Base-by-base conservation (phyloP, 2,329 filamentous ascomycete genomes). In the Tolypocladium endophyticum region DNA sequence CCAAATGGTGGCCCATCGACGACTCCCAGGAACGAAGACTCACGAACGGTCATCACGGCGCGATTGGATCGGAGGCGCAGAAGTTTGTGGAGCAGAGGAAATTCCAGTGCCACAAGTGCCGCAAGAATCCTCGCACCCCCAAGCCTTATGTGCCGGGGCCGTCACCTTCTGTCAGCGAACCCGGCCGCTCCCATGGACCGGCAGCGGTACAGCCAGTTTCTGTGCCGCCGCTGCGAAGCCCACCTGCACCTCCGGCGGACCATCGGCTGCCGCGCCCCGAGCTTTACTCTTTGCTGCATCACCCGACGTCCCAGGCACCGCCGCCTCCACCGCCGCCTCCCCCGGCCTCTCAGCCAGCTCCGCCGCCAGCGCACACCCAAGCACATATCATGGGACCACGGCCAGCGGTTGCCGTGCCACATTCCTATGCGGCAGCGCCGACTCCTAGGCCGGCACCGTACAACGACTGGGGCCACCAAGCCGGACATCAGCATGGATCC, bases 81-180 rank as follows among this genome's bases (percentile, higher is more conserved):
- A 83, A 80, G 68, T 85, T 84, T 67, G 75, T 84, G 52, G 79
- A 82, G 58, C 83, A 86, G 64, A 77, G 81, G 36, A 81, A 79
- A 62, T 87, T 84, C 64, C 87, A 91, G 71, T 92, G 89, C 67
- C 89, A 92, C 73, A 89, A 90, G 71, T 92, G 89, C 69, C 81
- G 78, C 64, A 87, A 83, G 68, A 70, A 73, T 36, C 80, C 80
- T 60, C 78, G 77, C 33, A 76, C 79, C 58, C 75, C 80, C 64
- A 67, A 67, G 30, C 63, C 69, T 14, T 68, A 70, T 23, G 60
- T 60, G 12, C 61, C 64, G 50, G 63, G 60, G 36, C 63, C 63
- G 43, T 65, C 67, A 23, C 61, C 67, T 25, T 58, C 64, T 20
- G 55, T 60, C 18, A 18, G 59, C 36, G 69, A 70, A 52, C 54